Conservation (phyloP, 305 asterid genomes). For the Ajuga reptans region DNA sequence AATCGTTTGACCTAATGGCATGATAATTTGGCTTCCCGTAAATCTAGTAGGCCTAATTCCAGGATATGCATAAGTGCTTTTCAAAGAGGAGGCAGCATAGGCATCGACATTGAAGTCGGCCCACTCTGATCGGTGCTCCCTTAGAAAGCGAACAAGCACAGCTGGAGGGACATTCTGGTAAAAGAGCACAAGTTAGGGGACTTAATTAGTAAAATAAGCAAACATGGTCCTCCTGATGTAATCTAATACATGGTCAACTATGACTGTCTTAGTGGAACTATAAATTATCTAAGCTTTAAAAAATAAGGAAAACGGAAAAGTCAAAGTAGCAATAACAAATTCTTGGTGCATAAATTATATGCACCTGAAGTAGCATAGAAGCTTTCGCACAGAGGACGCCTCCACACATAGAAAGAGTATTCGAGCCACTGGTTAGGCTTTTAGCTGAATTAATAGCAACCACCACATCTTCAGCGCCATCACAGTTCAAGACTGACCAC, state of each 20-base stretch:
- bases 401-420: constrained; percentile 47
- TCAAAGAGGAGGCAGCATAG: constrained; percentile 64
- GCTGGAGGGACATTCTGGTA: constrained; percentile 83
- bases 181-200: background rate
- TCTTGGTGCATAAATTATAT: background rate
- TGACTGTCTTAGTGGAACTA: background rate
- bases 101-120: constrained; percentile 90
- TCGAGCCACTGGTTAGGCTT: constrained; percentile 32
- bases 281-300: too few species aligned
- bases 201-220: background rate
- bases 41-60: constrained; percentile 85
- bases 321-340: background rate
- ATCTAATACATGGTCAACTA: background rate
- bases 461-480: constrained; percentile 71
- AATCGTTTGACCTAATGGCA: constrained; percentile 84
- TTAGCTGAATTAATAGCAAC: constrained; percentile 60
- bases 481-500: constrained; percentile 68
- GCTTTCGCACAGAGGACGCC: constrained; percentile 90
- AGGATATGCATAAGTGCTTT: constrained; percentile 55
- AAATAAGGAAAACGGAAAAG: too few species aligned
- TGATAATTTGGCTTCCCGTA: constrained; percentile 83
- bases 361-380: constrained; percentile 84
- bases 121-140: constrained; percentile 98
- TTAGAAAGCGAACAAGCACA: constrained; percentile 64
- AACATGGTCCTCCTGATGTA: background rate